phyloP scores from a whole-genome alignment of 2,329 filamentous ascomycete species.

The Metarhizium guizhouense region DNA sequence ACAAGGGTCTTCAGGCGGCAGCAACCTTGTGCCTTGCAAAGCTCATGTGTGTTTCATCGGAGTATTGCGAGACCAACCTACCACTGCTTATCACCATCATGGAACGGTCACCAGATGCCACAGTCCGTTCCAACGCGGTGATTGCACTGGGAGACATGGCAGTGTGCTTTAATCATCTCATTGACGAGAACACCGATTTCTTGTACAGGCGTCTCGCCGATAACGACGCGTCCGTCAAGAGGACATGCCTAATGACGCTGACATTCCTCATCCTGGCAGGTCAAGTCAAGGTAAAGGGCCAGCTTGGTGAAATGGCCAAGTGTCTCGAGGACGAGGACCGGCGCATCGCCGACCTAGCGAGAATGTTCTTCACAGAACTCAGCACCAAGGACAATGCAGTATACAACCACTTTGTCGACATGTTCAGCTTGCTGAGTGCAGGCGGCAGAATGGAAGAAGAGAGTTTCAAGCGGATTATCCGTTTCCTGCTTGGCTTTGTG shows the following conservation, averaged over 20 bases:
- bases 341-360: constrained; percentile 81
- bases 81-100: constrained; percentile 95
- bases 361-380: constrained; percentile 98
- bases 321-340: constrained; percentile 95
- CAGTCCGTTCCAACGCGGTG: constrained; percentile 90
- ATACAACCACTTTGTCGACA: constrained; percentile 99
- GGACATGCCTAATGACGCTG: constrained; percentile 95
- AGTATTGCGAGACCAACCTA: constrained; percentile 92
- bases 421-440: constrained; percentile 88
- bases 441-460: constrained; percentile 77
- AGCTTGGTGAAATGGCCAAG: constrained; percentile 98
- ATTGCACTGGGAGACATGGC: constrained; percentile 98
- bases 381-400: constrained; percentile 98
- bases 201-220: constrained; percentile 90
- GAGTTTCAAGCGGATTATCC: constrained; percentile 75
- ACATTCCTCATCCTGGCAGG: constrained; percentile 96
- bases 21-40: constrained; percentile 93
- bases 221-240: constrained; percentile 79
- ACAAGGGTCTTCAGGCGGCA: constrained; percentile 83
- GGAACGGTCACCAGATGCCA: constrained; percentile 85
- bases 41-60: constrained; percentile 94
- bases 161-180: constrained; percentile 97
- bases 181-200: constrained; percentile 98
- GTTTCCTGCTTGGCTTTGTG: constrained; percentile 90
- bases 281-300: constrained; percentile 98